Evolutionary conservation across 2,329 filamentous ascomycete species (phyloP).

Genomic region (Dactylonectria estremocensis): DNA sequence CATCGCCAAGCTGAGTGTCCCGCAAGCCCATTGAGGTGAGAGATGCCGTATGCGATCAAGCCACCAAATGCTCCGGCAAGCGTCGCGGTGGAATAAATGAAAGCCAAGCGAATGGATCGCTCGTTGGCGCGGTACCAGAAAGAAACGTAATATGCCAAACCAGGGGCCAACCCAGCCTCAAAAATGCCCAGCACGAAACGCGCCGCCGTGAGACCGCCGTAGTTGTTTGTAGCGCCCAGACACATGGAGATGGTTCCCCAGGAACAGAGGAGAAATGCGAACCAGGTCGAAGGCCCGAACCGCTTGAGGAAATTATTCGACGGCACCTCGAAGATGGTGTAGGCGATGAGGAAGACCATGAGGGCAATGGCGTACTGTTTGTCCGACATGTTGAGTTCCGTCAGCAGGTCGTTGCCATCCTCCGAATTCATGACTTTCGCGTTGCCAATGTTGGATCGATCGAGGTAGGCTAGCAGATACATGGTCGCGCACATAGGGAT

Average conservation of each 20-base stretch:
- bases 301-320: constrained; percentile 63
- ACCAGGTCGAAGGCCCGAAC: constrained; percentile 64
- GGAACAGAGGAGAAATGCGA: constrained; percentile 49
- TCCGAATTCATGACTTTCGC: constrained; percentile 56
- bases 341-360: constrained; percentile 61
- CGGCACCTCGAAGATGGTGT: constrained; percentile 68
- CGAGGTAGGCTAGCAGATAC: constrained; percentile 63
- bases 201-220: constrained; percentile 45
- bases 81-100: constrained; percentile 76
- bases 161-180: constrained; percentile 49
- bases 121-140: constrained; percentile 82
- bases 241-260: constrained; percentile 60
- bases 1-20: constrained; percentile 78
- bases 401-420: constrained; percentile 49
- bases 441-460: constrained; percentile 67
- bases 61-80: constrained; percentile 80
- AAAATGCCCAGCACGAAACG: constrained; percentile 51
- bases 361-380: constrained; percentile 73
- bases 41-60: constrained; percentile 78
- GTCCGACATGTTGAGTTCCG: constrained; percentile 62
- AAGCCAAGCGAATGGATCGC: constrained; percentile 75
- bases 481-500: constrained; percentile 43
- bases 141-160: constrained; percentile 63
- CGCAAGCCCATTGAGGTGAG: constrained; percentile 74
- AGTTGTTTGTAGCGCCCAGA: constrained; percentile 58